Percentiles rank a stretch among this genome's conserved stretches.
Evolutionary conservation across 2,329 filamentous ascomycete genomes (phyloP).

Genomic region (Talaromyces albobiverticillius): DNA sequence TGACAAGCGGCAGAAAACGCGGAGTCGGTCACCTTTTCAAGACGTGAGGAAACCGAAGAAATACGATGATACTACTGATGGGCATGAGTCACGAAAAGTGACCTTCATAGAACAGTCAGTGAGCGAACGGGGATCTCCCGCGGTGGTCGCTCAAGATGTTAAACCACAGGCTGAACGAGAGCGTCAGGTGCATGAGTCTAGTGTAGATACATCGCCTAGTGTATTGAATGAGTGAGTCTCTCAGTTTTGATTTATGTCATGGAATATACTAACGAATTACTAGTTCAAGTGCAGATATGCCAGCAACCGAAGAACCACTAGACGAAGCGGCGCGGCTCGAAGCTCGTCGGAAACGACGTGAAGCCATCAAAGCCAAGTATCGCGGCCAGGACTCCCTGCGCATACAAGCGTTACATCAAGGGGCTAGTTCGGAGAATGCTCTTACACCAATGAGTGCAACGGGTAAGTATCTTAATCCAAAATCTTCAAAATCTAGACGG

Average conservation of each 20-base stretch:
- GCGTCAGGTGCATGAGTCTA: constrained; percentile 56
- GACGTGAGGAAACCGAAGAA: constrained; percentile 37
- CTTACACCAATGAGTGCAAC: constrained; percentile 38
- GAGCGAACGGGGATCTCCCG: constrained; percentile 62
- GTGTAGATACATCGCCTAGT: constrained; percentile 27
- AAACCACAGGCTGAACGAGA: constrained; percentile 67
- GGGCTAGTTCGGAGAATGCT: constrained; percentile 54
- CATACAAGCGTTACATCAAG: constrained; percentile 68
- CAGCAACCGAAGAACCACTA: constrained; percentile 56
- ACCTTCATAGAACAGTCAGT: constrained; percentile 58
- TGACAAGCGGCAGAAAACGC: constrained; percentile 57
- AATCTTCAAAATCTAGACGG: not conserved
- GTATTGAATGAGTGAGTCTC: constrained; percentile 43
- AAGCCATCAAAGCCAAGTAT: constrained; percentile 81
- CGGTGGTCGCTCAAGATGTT: constrained; percentile 57
- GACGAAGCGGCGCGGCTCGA: constrained; percentile 83
- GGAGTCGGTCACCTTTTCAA: constrained; percentile 48
- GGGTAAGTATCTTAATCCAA: not conserved
- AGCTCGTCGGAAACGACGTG: constrained; percentile 76
- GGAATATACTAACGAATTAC: constrained; percentile 1
- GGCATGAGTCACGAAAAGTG: constrained; percentile 36
- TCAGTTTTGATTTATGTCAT: constrained; percentile 5
- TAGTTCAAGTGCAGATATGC: constrained; percentile 12
- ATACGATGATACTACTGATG: constrained; percentile 37
- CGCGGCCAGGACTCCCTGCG: constrained; percentile 67